phyloP scores from a whole-genome alignment of 2,329 filamentous ascomycete species.

The Thelonectria rubi region DNA sequence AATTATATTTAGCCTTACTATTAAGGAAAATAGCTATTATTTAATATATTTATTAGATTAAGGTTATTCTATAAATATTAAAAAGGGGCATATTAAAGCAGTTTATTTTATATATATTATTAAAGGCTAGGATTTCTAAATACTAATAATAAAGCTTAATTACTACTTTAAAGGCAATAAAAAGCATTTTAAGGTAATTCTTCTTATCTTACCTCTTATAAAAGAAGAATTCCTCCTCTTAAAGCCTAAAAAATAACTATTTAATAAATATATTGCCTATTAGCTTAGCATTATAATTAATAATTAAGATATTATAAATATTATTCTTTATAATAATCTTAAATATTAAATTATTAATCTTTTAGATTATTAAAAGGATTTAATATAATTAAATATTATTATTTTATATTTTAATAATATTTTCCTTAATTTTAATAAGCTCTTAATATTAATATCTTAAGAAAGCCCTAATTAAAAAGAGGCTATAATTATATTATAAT shows the following conservation, averaged over 20 bases:
- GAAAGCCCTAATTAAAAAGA: not conserved
- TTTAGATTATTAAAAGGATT: too few species aligned
- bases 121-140: not conserved
- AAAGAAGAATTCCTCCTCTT: not conserved
- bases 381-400: not conserved
- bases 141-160: not conserved
- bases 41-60: not conserved
- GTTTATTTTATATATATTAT: constrained; percentile 5
- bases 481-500: not conserved
- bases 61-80: not conserved
- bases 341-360: too few species aligned
- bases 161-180: not conserved
- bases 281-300: too few species aligned
- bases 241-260: not conserved
- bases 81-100: too few species aligned
- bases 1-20: not conserved
- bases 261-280: not conserved
- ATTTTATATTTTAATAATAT: not conserved
- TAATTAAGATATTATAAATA: too few species aligned
- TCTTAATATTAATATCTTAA: not conserved
- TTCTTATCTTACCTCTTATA: not conserved
- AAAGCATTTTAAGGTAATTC: not conserved
- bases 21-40: not conserved
- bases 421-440: not conserved
- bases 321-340: too few species aligned